A percentile compares a stretch with the other conserved stretches of the same genome.
Conservation (phyloP, 495 filamentous ascomycete species). For the Mycothermus thermophilus region DNA sequence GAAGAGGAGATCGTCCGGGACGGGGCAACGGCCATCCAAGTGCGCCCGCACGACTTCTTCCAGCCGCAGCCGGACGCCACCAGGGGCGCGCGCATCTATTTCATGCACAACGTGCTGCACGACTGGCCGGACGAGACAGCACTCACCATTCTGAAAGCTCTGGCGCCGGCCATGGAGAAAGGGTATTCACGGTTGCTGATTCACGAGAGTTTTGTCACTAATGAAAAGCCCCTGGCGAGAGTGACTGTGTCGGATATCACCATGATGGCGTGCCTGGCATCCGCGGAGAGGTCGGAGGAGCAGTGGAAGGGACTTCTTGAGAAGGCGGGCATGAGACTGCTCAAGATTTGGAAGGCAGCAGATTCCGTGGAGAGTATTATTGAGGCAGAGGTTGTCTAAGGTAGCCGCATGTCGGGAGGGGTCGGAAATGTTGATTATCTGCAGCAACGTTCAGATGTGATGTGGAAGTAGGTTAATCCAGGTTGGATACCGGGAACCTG, state of each 20-base stretch:
- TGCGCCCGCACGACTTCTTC: slow-evolving; percentile 30
- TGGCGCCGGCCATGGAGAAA: slow-evolving; percentile 30
- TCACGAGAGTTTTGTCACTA: slow-evolving; percentile 39
- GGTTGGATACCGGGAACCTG: too few species aligned
- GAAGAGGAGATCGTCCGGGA: not conserved
- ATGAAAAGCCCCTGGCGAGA: slow-evolving; percentile 27
- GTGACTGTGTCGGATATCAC: slow-evolving; percentile 28
- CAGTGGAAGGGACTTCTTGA: slow-evolving; percentile 18
- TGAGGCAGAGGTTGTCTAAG: slow-evolving; percentile 21
- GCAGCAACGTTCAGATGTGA: too few species aligned
- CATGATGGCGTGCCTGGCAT: slow-evolving; percentile 20
- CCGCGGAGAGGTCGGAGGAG: slow-evolving; percentile 20
- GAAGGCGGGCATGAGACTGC: slow-evolving; percentile 28
- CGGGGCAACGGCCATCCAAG: slow-evolving; percentile 15
- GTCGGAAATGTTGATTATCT: too few species aligned
- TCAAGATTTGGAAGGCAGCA: slow-evolving; percentile 26
- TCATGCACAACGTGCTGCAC: slow-evolving; percentile 33
- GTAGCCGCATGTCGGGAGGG: too few species aligned
- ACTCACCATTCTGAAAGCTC: slow-evolving; percentile 22
- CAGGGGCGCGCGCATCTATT: slow-evolving; percentile 29
- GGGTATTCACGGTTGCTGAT: slow-evolving; percentile 38
- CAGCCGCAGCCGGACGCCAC: slow-evolving; percentile 23
- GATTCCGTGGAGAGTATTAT: slow-evolving; percentile 30
- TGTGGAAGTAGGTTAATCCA: too few species aligned
- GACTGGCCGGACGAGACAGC: slow-evolving; percentile 35